Evolutionary conservation across 805 yeast genomes (phyloP).

Genomic region (Martiniozyma abietophila): DNA sequence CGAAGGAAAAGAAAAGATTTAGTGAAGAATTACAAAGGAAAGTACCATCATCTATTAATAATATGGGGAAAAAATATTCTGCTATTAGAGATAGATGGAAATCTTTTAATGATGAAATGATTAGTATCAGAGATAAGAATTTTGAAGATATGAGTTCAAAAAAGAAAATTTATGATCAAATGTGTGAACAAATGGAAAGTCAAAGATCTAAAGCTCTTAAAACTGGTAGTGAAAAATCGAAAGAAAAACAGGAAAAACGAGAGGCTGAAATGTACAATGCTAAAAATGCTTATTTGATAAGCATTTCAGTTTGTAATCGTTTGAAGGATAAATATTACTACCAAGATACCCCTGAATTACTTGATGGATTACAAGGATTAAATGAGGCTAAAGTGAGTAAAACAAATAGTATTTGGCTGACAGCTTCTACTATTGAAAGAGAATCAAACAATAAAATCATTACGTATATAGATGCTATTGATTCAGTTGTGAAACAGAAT

Average conservation of each 20-base stretch:
- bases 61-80: constrained; percentile 44
- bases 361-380: constrained; percentile 77
- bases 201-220: constrained; percentile 69
- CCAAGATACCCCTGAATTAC: constrained; percentile 85
- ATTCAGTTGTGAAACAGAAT: constrained; percentile 56
- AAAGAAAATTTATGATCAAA: constrained; percentile 70
- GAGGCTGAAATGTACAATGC: constrained; percentile 76
- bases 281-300: constrained; percentile 77
- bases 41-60: constrained; percentile 51
- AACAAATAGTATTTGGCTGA: constrained; percentile 57
- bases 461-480: constrained; percentile 38
- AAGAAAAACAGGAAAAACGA: constrained; percentile 47
- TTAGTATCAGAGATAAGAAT: constrained; percentile 35
- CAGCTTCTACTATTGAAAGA: constrained; percentile 53
- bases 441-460: constrained; percentile 36
- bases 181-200: constrained; percentile 72
- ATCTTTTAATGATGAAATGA: constrained; percentile 49
- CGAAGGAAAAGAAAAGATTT: constrained; percentile 54
- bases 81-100: constrained; percentile 47
- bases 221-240: constrained; percentile 38
- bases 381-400: constrained; percentile 70
- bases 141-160: constrained; percentile 52
- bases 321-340: constrained; percentile 86
- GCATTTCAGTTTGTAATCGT: constrained; percentile 78
- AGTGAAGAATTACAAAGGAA: constrained; percentile 51